Conservation (phyloP, 768 basidiomycete species). For the Xerocomellus chrysenteron region DNA sequence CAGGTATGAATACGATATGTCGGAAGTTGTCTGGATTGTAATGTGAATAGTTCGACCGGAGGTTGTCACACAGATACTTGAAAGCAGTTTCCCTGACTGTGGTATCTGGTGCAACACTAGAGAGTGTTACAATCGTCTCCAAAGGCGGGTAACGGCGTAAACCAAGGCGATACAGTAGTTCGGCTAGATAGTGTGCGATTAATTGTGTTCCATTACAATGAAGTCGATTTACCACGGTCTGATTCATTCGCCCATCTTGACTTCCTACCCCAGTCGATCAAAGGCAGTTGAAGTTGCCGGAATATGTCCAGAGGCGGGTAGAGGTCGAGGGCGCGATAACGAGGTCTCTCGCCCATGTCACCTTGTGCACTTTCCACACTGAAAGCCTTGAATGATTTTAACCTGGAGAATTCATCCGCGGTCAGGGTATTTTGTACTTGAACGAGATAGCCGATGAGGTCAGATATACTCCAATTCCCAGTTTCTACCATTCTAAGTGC, state of each 20-base stretch:
- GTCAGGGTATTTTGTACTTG: background rate
- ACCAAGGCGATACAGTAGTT: background rate
- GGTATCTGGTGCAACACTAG: constrained; percentile 40
- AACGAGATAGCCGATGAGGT: constrained; percentile 8
- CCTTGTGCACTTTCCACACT: constrained; percentile 42
- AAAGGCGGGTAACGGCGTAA: constrained; percentile 55
- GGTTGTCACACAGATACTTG: constrained; percentile 55
- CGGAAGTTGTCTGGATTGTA: constrained; percentile 52
- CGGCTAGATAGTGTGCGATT: constrained; percentile 32
- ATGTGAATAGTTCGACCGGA: background rate
- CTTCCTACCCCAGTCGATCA: constrained; percentile 77
- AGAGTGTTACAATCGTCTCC: constrained; percentile 60
- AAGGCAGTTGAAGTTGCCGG: constrained; percentile 65
- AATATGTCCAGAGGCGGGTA: constrained; percentile 80
- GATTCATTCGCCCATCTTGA: constrained; percentile 56
- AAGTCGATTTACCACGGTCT: constrained; percentile 27
- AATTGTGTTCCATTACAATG: background rate
- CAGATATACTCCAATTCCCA: background rate
- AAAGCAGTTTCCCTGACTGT: constrained; percentile 56
- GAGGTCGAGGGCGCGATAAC: constrained; percentile 57
- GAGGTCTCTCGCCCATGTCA: background rate
- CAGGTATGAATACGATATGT: background rate
- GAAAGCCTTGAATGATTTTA: constrained; percentile 37
- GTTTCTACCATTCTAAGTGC: constrained; percentile 3
- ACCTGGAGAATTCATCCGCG: background rate